A percentile compares a stretch with the other conserved stretches of the same genome.
Evolutionary conservation across 2,329 filamentous ascomycete genomes (phyloP).

Genomic region (Fusarium odoratissimum): DNA sequence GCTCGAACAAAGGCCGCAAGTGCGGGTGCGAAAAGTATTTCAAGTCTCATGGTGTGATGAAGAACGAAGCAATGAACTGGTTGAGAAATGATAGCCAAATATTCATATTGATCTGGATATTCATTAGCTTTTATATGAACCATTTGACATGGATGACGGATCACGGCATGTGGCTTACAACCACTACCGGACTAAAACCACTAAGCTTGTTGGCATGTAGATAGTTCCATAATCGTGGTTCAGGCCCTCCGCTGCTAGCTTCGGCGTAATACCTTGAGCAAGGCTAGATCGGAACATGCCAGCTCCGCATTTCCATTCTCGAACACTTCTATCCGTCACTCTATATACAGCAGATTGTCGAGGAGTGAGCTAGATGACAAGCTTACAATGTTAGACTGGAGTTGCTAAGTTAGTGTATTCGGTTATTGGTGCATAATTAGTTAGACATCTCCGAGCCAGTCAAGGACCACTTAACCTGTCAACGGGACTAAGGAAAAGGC

Average conservation of each 20-base stretch:
- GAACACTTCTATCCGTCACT: background rate
- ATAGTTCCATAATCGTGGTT: background rate
- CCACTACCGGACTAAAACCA: background rate
- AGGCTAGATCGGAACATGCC: background rate
- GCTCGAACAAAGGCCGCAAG: background rate
- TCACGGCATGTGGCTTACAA: constrained; percentile 1
- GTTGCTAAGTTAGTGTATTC: background rate
- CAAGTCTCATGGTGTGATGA: background rate
- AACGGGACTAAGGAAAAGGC: background rate
- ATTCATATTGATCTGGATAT: background rate
- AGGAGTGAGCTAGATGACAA: background rate
- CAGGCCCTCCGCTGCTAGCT: background rate
- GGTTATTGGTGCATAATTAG: constrained; percentile 1
- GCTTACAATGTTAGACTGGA: background rate
- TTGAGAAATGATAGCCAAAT: background rate
- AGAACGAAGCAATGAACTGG: background rate
- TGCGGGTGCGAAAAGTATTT: background rate
- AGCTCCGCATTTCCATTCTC: constrained; percentile 2
- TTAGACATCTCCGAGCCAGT: background rate
- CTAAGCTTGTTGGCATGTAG: background rate
- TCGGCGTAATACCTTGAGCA: background rate
- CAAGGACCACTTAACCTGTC: background rate
- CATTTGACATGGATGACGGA: background rate
- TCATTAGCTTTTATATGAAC: background rate
- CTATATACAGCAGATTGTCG: background rate